Evolutionary conservation across 1,139 yeast genomes (phyloP).

Genomic region (Yamadazyma atmosphaerica): DNA sequence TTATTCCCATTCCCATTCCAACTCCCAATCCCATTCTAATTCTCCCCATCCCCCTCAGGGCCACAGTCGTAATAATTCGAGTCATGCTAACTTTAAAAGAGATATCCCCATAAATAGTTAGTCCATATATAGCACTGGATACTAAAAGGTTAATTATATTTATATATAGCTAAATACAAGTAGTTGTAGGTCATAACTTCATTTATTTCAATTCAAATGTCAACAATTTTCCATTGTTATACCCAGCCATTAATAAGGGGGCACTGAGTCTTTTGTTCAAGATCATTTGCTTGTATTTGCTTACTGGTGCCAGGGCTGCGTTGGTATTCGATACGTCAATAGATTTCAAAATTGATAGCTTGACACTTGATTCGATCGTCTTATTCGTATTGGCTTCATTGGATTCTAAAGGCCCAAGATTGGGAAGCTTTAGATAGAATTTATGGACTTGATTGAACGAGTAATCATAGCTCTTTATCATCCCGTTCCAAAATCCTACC

Average conservation of each 20-base stretch:
- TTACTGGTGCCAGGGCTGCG: conserved; percentile 2
- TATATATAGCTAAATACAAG: conserved; percentile 6
- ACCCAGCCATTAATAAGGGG: conserved; percentile 32
- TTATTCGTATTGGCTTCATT: conserved; percentile 12
- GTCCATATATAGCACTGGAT: conserved; percentile 1
- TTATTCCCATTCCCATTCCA: conserved; percentile 5
- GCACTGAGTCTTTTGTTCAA: conserved; percentile 12
- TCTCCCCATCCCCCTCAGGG: neutral
- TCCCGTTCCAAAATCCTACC: conserved; percentile 46
- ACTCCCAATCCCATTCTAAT: conserved; percentile 1
- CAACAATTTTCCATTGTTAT: conserved; percentile 36
- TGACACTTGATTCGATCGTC: conserved; percentile 12
- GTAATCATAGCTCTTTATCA: conserved; percentile 23
- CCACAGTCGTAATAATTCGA: conserved; percentile 1
- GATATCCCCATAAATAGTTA: conserved; percentile 10
- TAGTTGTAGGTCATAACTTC: neutral
- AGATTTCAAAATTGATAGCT: conserved; percentile 17
- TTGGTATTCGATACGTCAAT: conserved; percentile 1
- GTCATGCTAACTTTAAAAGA: conserved; percentile 8
- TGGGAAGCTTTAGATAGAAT: conserved; percentile 18
- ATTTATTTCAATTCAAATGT: conserved; percentile 9
- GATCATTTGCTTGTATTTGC: conserved; percentile 18
- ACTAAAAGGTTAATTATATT: conserved; percentile 1
- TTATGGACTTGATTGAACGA: conserved; percentile 10
- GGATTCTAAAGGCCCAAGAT: conserved; percentile 10